Base-by-base conservation (phyloP, 768 basidiomycete species). In the Pleurotus salmoneostramineus region DNA sequence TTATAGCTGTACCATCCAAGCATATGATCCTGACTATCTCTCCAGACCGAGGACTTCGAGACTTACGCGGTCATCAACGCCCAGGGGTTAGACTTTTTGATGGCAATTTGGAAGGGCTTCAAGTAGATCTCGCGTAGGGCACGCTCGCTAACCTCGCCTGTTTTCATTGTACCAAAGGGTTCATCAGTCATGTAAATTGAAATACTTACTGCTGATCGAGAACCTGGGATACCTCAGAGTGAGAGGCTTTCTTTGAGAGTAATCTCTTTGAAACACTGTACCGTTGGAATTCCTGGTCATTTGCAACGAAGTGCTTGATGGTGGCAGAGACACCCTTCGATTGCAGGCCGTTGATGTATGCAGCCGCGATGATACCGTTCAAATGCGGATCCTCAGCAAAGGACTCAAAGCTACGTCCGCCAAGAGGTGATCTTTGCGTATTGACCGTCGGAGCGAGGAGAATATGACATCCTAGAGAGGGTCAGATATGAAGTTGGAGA, bases 101-200 rank as follows among this genome's bases (percentile, higher is more conserved):
- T 76, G 1, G 85, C 85, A 45, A 87, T 77, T 72, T 83, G 79
- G 68, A 83, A 83, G 0, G 83, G 84, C 60, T 80, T 81, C 42
- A 87, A 73, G 66, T 88, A 87, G 50, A 88, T 79, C 67, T 88
- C 85, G 5, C 87, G 74, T 14, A 88, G 69, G 8, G 85, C 81
- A n/a, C 85, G 75, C 61, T 82, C 52, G 36, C 77, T 77, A 44
- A 83, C 71, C 42, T 78, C 78, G 59, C 78, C 77, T 79, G 57
- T 42, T 36, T 42, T 17, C 11, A 46, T 0, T 56, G 27, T 37
- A 27, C 11, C 33, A 35, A 17, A 11, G 33, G 33, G 17, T 36
- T 7, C 6, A 5, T 27, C 21, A 27, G 21, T 35, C 10, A n/a
- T 15, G 50, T 3, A 49, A 27, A 4, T 34, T 56, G 5, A 58